Base-by-base conservation (phyloP, 2,329 filamentous ascomycete species). In the Metarhizium brunneum region DNA sequence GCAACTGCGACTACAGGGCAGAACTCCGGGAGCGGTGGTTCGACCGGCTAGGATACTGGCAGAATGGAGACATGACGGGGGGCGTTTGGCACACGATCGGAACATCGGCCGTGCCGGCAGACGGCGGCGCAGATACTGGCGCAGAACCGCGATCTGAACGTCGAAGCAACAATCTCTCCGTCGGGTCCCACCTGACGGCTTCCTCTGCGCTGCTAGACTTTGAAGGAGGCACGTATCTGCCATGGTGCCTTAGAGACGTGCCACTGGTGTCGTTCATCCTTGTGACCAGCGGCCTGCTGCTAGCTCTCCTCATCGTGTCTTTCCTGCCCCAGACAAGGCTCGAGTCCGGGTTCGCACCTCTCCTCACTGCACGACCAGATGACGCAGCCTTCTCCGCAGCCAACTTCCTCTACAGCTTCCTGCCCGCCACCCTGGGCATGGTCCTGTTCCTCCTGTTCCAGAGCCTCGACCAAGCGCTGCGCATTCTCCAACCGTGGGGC, bases 41-140 rank as follows among this genome's bases (percentile, higher is more conserved):
- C 5, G 85, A 92, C 62, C 80, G 87, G 48, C 78, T 96, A n/a
- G 90, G 92, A 6, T 95, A 95, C 70, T 96, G 92, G 90, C 82
- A 82, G 57, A 83, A 85, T 30, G 83, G 84, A 18, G 83, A 83
- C 55, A 77, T 78, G 58, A 78, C 81, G 4, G 82, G 85, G 20
- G 83, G 85, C 20, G 75, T 90, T 30, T 95, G 94, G 77, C 91
- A 95, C 66, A 84, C 84, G 2, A 81, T 95, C 55, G 90, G 89
- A 69, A 64, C 78, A 69, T 68, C 69, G 2, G 65, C 76, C 14
- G 69, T 50, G 63, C 59, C 52, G 56, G 63, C 62, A 54, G 61
- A 61, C 36, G 59, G 61, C 14, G 58, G 58, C 38, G 30, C 47
- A 45, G 25, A 36, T 16, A 11, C 35, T 35, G 16, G 35, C 32